Evolutionary conservation across 2,329 filamentous ascomycete genomes (phyloP).

Genomic region (Thielaviopsis ethacetica): DNA sequence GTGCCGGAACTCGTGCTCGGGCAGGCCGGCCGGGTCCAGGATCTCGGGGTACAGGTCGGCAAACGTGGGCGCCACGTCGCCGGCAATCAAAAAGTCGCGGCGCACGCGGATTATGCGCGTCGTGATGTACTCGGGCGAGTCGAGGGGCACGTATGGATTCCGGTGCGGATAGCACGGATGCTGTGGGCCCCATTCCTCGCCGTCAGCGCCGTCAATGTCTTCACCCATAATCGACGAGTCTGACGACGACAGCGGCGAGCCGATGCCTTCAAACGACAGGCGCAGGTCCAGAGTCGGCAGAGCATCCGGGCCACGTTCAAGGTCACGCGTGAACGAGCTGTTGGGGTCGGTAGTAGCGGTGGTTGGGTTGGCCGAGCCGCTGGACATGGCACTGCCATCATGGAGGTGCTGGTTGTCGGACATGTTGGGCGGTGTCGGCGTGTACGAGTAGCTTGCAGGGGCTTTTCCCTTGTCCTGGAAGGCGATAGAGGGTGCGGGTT

Average conservation of each 20-base stretch:
- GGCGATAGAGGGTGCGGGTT: not conserved
- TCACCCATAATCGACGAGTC: conserved; percentile 47
- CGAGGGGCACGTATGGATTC: conserved; percentile 74
- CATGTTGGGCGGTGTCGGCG: not conserved
- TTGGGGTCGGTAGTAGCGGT: conserved; percentile 18
- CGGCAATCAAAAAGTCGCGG: conserved; percentile 78
- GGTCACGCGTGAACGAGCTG: conserved; percentile 30
- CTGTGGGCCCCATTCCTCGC: conserved; percentile 77
- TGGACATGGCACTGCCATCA: not conserved
- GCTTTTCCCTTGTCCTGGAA: not conserved
- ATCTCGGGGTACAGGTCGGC: conserved; percentile 95
- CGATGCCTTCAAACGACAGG: conserved; percentile 35
- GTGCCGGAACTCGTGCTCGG: conserved; percentile 71
- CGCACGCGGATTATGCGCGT: conserved; percentile 86
- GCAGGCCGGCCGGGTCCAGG: conserved; percentile 64
- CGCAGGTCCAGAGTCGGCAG: conserved; percentile 21
- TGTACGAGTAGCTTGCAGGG: too few species aligned
- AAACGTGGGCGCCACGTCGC: conserved; percentile 83
- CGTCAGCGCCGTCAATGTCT: conserved; percentile 47
- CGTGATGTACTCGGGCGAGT: conserved; percentile 54
- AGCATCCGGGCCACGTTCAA: conserved; percentile 36
- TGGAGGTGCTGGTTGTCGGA: not conserved
- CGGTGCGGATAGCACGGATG: conserved; percentile 91
- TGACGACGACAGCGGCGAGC: conserved; percentile 33
- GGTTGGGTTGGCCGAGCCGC: conserved; percentile 16